Conservation (phyloP, 805 yeast species). For the Ascoidea rubescens region DNA sequence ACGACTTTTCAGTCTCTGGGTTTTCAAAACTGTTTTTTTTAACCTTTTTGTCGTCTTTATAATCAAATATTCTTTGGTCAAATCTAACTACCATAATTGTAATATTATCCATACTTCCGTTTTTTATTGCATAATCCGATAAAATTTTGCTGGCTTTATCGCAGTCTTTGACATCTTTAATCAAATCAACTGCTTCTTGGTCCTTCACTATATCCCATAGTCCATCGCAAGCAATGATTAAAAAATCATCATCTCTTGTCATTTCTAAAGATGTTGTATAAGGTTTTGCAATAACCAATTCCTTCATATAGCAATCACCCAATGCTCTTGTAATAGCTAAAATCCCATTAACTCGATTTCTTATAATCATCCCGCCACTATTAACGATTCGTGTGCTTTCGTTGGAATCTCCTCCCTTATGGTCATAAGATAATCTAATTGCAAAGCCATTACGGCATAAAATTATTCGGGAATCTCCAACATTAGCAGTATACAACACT, state of each 20-base stretch:
- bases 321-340: constrained; percentile 87
- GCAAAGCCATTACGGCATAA: constrained; percentile 62
- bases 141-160: constrained; percentile 51
- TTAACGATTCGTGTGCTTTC: constrained; percentile 66
- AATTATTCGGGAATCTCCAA: constrained; percentile 84
- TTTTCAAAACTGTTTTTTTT: too few relatives aligned
- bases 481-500: constrained; percentile 86
- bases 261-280: constrained; percentile 82
- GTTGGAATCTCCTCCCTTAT: constrained; percentile 71
- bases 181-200: constrained; percentile 65
- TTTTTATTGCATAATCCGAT: constrained; percentile 60
- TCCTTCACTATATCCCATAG: constrained; percentile 92
- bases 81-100: constrained; percentile 74
- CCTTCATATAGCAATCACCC: constrained; percentile 90
- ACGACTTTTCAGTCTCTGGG: too few relatives aligned
- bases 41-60: background rate
- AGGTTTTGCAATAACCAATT: constrained; percentile 78
- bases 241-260: constrained; percentile 50
- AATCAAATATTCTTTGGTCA: constrained; percentile 7
- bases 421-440: constrained; percentile 77
- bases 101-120: constrained; percentile 78
- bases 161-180: constrained; percentile 40
- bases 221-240: constrained; percentile 93
- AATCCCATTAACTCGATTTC: constrained; percentile 89
- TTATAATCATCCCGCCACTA: constrained; percentile 78